These are phyloP conservation scores for Cairneyella variabilis DNA, from an alignment of 495 filamentous ascomycete genomes.

Conservation along the genomic window DNA sequence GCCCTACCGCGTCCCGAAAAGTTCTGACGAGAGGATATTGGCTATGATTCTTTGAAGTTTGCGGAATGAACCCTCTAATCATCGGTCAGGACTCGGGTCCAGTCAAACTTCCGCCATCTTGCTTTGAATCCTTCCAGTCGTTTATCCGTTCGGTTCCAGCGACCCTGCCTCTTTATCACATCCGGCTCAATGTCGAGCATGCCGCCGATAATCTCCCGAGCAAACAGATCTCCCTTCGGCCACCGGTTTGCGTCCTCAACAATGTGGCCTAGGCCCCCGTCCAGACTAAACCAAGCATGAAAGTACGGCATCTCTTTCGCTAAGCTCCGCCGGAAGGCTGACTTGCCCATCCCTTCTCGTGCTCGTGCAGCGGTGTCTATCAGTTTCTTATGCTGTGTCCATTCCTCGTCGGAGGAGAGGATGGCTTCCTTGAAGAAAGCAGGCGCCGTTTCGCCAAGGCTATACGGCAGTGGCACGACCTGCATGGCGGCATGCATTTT, in stretches of 20 bases:
- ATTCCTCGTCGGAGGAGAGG: conserved; percentile 80
- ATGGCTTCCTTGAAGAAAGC: conserved; percentile 97
- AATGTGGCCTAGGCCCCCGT: conserved; percentile 89
- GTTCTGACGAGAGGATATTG: background rate
- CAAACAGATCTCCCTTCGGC: conserved; percentile 93
- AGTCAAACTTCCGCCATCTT: conserved; percentile 91
- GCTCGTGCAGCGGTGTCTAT: conserved; percentile 80
- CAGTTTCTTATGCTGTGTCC: conserved; percentile 91
- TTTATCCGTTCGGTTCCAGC: conserved; percentile 68
- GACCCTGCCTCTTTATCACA: conserved; percentile 85
- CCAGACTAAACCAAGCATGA: conserved; percentile 91
- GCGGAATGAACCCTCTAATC: conserved; percentile 4
- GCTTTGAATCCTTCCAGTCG: conserved; percentile 77
- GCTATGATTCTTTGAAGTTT: background rate
- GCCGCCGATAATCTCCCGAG: conserved; percentile 84
- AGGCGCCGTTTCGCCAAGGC: conserved; percentile 82
- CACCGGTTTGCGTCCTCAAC: conserved; percentile 84
- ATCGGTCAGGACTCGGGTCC: conserved; percentile 74
- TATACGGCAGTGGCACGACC: conserved; percentile 81
- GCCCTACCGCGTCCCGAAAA: background rate
- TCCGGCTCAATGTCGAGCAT: conserved; percentile 85
- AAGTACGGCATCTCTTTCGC: conserved; percentile 99
- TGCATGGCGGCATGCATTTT: conserved; percentile 83
- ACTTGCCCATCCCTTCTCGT: conserved; percentile 64
- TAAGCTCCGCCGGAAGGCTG: conserved; percentile 76